Conservation (phyloP, 1,139 yeast species). For the Sugiyamaella paludigena region DNA sequence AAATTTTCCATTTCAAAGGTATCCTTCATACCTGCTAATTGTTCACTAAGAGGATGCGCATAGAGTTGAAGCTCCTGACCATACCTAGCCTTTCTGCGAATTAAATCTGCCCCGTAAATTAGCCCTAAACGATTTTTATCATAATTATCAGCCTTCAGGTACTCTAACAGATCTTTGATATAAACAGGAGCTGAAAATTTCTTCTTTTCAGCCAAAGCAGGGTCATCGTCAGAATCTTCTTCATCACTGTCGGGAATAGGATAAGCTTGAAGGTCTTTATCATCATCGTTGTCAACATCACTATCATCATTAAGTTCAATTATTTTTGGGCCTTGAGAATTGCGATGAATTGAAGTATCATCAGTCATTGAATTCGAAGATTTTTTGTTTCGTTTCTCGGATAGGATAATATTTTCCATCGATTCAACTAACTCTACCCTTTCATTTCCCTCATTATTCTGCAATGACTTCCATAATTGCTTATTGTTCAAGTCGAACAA, state of each 20-base stretch:
- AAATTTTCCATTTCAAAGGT: slow-evolving; percentile 50
- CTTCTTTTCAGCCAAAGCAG: slow-evolving; percentile 41
- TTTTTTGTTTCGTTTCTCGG: slow-evolving; percentile 35
- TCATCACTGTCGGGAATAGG: slow-evolving; percentile 34
- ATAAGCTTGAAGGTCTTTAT: slow-evolving; percentile 28
- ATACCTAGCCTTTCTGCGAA: slow-evolving; percentile 50
- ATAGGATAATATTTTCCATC: background rate
- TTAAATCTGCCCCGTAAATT: slow-evolving; percentile 51
- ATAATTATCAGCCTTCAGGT: slow-evolving; percentile 50
- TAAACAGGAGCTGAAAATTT: slow-evolving; percentile 56
- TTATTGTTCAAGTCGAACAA: background rate
- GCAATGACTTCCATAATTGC: background rate
- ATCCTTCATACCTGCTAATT: slow-evolving; percentile 50
- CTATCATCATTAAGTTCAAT: slow-evolving; percentile 12
- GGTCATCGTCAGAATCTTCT: slow-evolving; percentile 57
- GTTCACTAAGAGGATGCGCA: slow-evolving; percentile 47
- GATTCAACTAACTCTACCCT: background rate
- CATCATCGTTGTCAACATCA: slow-evolving; percentile 26
- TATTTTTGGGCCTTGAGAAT: background rate
- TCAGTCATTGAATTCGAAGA: background rate
- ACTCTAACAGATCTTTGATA: slow-evolving; percentile 58
- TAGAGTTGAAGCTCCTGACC: slow-evolving; percentile 56
- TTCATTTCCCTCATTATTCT: background rate
- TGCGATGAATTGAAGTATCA: background rate
- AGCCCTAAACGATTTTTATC: slow-evolving; percentile 55